Evolutionary conservation across 345 rosid species (phyloP).

Genomic region (Abelmoschus esculentus): DNA sequence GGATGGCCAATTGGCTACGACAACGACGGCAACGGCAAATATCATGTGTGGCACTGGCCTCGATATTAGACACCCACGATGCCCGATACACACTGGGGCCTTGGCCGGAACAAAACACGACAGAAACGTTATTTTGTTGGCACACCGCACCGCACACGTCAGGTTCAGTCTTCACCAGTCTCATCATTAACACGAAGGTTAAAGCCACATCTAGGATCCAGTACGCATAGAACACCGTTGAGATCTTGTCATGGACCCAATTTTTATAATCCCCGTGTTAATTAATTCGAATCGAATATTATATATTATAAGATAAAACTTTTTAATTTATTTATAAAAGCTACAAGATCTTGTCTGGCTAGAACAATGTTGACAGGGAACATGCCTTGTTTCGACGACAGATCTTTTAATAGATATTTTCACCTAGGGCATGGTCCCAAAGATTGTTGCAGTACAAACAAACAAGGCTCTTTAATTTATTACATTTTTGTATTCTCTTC

Average conservation of each 20-base stretch:
- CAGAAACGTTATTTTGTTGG: background rate
- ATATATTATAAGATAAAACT: too few relatives aligned
- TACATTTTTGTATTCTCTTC: background rate
- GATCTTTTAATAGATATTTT: conserved; percentile 3
- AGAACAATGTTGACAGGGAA: too few relatives aligned
- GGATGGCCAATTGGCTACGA: background rate
- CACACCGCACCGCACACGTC: too few relatives aligned
- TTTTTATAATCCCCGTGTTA: background rate
- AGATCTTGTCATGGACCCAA: background rate
- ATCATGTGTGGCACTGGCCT: background rate
- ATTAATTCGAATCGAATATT: too few relatives aligned
- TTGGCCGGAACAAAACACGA: background rate
- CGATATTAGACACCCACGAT: background rate
- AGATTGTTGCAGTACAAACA: background rate
- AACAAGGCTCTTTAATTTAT: background rate
- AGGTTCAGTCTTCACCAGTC: background rate
- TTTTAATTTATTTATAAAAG: too few relatives aligned
- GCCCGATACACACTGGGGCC: background rate
- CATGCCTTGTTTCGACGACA: background rate
- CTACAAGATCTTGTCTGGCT: too few relatives aligned
- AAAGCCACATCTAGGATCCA: background rate
- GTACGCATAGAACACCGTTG: background rate
- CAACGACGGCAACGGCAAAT: background rate
- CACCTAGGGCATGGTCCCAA: background rate
- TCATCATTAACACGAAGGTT: background rate